Evolutionary conservation across 2,329 filamentous ascomycete species (phyloP).

Genomic region (Penicillium rolfsii): DNA sequence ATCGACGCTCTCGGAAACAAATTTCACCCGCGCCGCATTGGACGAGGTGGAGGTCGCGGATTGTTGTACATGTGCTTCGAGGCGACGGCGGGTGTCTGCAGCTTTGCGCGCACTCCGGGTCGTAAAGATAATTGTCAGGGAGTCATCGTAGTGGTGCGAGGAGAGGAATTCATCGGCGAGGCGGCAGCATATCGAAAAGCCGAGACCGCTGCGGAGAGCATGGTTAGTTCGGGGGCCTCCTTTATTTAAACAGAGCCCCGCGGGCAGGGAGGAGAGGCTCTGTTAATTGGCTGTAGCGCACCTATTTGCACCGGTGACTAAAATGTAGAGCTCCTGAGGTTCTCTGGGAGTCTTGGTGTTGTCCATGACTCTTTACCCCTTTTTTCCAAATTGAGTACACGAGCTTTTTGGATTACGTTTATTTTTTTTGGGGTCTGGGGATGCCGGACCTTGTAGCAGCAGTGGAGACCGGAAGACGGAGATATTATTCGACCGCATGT

Average conservation of each 20-base stretch:
- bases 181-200: constrained; percentile 79
- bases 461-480: no score
- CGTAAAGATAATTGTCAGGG: constrained; percentile 79
- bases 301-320: constrained; percentile 89
- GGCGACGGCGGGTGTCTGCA: constrained; percentile 66
- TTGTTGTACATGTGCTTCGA: constrained; percentile 64
- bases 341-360: constrained; percentile 14
- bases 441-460: neutral
- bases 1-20: constrained; percentile 63
- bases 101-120: constrained; percentile 78
- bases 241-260: neutral
- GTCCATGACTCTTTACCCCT: constrained; percentile 20
- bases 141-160: constrained; percentile 65
- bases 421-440: constrained; percentile 14
- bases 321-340: constrained; percentile 50
- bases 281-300: constrained; percentile 43
- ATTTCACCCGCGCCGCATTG: constrained; percentile 50
- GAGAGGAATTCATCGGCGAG: constrained; percentile 87
- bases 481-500: no score
- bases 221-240: constrained; percentile 12
- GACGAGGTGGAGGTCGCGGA: constrained; percentile 41
- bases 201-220: constrained; percentile 69
- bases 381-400: neutral
- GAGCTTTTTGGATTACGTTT: constrained; percentile 11
- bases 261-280: neutral